Evolutionary conservation across 1,139 yeast genomes (phyloP).

Genomic region (Debaryomycetaceae sp.): DNA sequence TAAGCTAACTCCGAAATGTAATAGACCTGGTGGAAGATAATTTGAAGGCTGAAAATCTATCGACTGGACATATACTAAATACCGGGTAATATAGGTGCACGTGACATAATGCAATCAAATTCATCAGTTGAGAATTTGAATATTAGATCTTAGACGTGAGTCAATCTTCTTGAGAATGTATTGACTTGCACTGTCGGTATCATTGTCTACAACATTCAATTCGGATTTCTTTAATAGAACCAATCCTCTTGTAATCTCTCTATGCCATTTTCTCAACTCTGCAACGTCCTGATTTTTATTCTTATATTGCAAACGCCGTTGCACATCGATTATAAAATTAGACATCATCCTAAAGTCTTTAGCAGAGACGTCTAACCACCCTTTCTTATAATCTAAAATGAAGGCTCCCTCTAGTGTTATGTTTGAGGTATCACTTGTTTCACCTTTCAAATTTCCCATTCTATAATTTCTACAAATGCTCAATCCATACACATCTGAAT

Average conservation of each 20-base stretch:
- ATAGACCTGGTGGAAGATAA: background rate
- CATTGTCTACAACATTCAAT: constrained; percentile 37
- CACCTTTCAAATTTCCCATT: constrained; percentile 7
- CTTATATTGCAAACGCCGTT: background rate
- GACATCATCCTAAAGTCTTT: constrained; percentile 35
- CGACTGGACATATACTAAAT: background rate
- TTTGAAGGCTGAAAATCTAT: background rate
- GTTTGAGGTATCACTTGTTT: constrained; percentile 5
- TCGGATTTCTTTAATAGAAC: constrained; percentile 56
- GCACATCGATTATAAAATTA: constrained; percentile 16
- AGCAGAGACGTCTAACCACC: constrained; percentile 28
- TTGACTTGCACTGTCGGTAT: constrained; percentile 1
- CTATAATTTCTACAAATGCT: constrained; percentile 47
- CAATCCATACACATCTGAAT: constrained; percentile 71
- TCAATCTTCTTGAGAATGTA: constrained; percentile 12
- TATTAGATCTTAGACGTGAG: background rate
- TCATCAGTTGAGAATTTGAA: background rate
- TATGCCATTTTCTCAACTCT: constrained; percentile 19
- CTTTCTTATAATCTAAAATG: constrained; percentile 36
- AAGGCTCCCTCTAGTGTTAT: constrained; percentile 23
- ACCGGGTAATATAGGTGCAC: background rate
- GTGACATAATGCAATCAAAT: background rate
- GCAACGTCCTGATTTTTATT: constrained; percentile 2
- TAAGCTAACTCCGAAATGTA: background rate
- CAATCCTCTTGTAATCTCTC: constrained; percentile 54